Base-by-base conservation (phyloP, 2,329 filamentous ascomycete genomes). In the Monosporascus sp. region DNA sequence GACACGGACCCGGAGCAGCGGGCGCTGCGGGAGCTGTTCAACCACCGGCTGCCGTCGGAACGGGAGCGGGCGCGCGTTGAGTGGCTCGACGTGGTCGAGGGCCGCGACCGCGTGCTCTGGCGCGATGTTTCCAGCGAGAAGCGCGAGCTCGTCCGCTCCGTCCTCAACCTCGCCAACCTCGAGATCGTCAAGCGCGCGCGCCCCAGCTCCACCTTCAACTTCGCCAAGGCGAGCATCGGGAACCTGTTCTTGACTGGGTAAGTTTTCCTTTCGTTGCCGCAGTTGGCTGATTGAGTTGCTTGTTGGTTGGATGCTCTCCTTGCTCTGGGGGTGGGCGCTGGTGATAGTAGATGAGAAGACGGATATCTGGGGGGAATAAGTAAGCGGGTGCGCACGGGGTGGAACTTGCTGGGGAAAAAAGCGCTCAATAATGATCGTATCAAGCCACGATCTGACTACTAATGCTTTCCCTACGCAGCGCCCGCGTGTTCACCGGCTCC, bases 21-120 rank as follows among this genome's bases (percentile, higher is more conserved):
- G 1, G 89, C 91, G 5, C 88, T 96, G 63, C 91, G 89, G 67
- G 74, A 79, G 1, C 80, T 97, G 51, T 95, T 97, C 78, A 97
- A 96, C 66, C 84, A 97, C 66, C 85, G 93, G 9, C 78, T 97
- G 0, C 81, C 89, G 3, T 74, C 80, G 2, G 78, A 83, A 26
- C 83, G 3, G 65, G 70, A 6, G 69, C 75, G 24, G 40, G 92
- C 93, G 0, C 80, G 87, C 22, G 70, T 77, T 5, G 91, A 96
- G 74, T 97, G 93, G 92, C 82, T 92, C 28, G 85, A 89, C 49
- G 91, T 97, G 35, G 84, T 97, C 35, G 91, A 96, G 69, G 89
- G 88, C 2, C 85, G 87, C 0, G 90, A 94, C 56, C 43, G 22
- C 24, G 62, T 74, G 1, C 79, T 96, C 3, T 97, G 93, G 92